Percentiles rank a stretch among this genome's conserved stretches.
phyloP scores from a whole-genome alignment of 2,329 filamentous ascomycete species.

The Fusarium illudens region DNA sequence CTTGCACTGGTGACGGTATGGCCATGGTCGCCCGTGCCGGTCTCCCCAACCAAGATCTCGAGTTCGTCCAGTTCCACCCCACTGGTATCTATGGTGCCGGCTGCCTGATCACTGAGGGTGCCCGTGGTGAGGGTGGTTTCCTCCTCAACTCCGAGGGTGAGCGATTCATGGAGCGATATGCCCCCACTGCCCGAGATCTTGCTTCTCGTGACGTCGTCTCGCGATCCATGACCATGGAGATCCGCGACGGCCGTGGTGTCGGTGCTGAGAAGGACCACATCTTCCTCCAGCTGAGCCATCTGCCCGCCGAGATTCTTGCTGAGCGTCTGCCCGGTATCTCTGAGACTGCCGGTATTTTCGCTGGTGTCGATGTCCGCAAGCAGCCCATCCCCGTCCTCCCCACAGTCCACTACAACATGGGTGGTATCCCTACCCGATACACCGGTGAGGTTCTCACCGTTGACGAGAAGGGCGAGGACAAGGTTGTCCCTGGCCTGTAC shows the following conservation, averaged over 20 bases:
- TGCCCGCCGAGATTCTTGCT: constrained; percentile 89
- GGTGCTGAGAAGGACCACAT: constrained; percentile 98
- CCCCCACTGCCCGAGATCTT: constrained; percentile 96
- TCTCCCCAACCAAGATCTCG: constrained; percentile 97
- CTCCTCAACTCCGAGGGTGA: constrained; percentile 97
- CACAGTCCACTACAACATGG: constrained; percentile 99
- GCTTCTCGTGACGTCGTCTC: constrained; percentile 96
- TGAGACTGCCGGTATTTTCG: constrained; percentile 96
- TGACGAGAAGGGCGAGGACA: constrained; percentile 85
- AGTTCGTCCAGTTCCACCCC: constrained; percentile 99
- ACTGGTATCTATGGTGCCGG: constrained; percentile 99
- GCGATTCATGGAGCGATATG: constrained; percentile 99
- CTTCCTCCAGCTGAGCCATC: constrained; percentile 95
- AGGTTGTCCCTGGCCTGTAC: constrained; percentile 93
- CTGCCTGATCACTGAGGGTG: constrained; percentile 96
- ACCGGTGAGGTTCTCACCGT: constrained; percentile 94
- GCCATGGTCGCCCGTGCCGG: constrained; percentile 98
- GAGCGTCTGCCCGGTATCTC: constrained; percentile 98
- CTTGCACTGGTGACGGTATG: constrained; percentile 98
- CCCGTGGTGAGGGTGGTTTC: constrained; percentile 97
- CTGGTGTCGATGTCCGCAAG: constrained; percentile 96
- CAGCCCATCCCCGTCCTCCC: constrained; percentile 96
- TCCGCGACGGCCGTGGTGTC: constrained; percentile 95
- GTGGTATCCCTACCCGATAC: constrained; percentile 97
- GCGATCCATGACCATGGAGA: constrained; percentile 98